These are phyloP conservation scores for Avena atlantica DNA, from an alignment of 176 grass and related monocot species.

Conservation along the genomic window DNA sequence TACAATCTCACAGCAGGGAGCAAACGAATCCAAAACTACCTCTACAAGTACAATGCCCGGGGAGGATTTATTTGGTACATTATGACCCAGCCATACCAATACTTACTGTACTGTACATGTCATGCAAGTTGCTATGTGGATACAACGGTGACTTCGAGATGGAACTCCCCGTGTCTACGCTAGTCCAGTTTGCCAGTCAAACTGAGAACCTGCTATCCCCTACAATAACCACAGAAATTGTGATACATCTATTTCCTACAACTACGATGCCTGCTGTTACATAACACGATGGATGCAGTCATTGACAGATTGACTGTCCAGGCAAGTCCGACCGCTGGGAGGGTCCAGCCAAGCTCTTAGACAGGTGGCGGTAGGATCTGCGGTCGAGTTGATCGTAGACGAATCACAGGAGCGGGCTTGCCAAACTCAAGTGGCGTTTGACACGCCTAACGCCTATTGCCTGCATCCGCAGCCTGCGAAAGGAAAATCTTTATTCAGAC, in stretches of 20 bases:
- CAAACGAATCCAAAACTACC: not conserved
- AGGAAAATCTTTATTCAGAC: not conserved
- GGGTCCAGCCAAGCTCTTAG: not conserved
- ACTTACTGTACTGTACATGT: constrained; percentile 37
- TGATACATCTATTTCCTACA: not conserved
- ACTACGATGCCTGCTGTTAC: not conserved
- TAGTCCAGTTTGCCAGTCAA: not conserved
- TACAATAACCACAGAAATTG: not conserved
- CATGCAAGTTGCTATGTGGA: not conserved
- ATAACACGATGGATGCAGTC: not conserved
- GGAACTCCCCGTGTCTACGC: not conserved
- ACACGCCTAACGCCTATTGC: not conserved
- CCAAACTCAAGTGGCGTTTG: not conserved
- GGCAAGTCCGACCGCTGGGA: not conserved
- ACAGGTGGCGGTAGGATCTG: not conserved
- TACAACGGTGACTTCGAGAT: not conserved
- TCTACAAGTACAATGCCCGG: not conserved
- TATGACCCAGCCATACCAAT: not conserved
- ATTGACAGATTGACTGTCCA: not conserved
- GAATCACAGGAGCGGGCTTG: not conserved
- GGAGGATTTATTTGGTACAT: not conserved
- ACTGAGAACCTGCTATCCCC: not conserved
- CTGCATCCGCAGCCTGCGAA: not conserved
- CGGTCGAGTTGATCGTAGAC: not conserved
- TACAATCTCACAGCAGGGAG: not conserved